phyloP scores from a whole-genome alignment of 108 stramenopile genomes.

The Hondaea fermentalgiana region DNA sequence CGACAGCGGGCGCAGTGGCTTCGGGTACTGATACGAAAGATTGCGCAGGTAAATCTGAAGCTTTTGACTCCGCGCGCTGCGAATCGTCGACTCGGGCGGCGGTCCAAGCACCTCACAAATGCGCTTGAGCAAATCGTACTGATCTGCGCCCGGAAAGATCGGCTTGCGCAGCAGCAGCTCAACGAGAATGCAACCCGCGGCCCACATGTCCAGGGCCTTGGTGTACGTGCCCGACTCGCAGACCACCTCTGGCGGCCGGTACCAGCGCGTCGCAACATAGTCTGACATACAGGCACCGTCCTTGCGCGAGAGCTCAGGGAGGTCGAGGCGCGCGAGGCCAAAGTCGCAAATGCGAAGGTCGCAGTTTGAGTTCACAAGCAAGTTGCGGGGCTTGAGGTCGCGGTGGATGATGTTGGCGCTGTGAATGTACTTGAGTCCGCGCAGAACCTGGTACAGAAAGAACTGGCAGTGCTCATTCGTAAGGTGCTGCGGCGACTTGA shows the following conservation, averaged over 20 bases:
- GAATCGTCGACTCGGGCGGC: constrained; percentile 31
- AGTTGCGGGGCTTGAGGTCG: constrained; percentile 50
- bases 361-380: constrained; percentile 22
- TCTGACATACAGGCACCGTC: constrained; percentile 35
- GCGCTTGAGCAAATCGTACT: constrained; percentile 74
- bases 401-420: constrained; percentile 33
- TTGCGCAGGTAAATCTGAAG: background rate
- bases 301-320: background rate
- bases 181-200: constrained; percentile 86
- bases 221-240: constrained; percentile 58
- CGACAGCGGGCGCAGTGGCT: background rate
- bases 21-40: constrained; percentile 8
- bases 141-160: constrained; percentile 78
- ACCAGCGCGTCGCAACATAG: constrained; percentile 58
- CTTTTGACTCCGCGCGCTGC: background rate
- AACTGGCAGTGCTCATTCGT: background rate
- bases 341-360: constrained; percentile 36
- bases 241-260: constrained; percentile 52
- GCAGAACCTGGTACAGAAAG: constrained; percentile 31
- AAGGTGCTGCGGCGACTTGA: constrained; percentile 25
- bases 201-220: constrained; percentile 85
- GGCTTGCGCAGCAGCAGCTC: constrained; percentile 84
- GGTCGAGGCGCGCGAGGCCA: constrained; percentile 38
- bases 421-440: constrained; percentile 36
- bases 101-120: constrained; percentile 74